A percentile compares a stretch with the other conserved stretches of the same genome.
phyloP scores from a whole-genome alignment of 2,329 filamentous ascomycete genomes.

The Fusarium papillatum region DNA sequence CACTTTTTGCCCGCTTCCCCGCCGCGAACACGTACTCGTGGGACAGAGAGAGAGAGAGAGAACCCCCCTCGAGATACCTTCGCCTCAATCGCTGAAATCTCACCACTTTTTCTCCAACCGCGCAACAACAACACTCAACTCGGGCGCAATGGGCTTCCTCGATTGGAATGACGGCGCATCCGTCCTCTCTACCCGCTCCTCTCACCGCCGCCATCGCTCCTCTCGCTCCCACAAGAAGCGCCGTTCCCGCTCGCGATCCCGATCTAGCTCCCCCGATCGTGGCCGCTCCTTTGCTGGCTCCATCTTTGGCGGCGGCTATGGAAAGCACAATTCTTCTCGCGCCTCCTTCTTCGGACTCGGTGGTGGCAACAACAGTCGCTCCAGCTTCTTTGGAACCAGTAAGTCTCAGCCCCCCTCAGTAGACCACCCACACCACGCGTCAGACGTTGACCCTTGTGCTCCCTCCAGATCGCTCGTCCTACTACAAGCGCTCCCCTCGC shows the following conservation, averaged over 20 bases:
- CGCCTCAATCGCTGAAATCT: neutral
- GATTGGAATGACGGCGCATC: constrained; percentile 50
- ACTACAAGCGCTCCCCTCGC: constrained; percentile 87
- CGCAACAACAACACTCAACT: neutral
- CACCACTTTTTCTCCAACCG: neutral
- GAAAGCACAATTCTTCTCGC: constrained; percentile 57
- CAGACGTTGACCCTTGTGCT: constrained; percentile 4
- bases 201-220: constrained; percentile 44
- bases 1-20: neutral
- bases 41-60: neutral
- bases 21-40: neutral
- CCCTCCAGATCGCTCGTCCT: constrained; percentile 65
- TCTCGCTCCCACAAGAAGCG: constrained; percentile 51
- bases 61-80: neutral
- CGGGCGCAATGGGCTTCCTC: constrained; percentile 49
- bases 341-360: constrained; percentile 63
- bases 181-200: constrained; percentile 46
- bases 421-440: neutral
- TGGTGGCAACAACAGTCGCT: constrained; percentile 55
- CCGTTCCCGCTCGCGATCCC: constrained; percentile 54
- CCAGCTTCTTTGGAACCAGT: constrained; percentile 62
- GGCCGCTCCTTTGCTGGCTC: constrained; percentile 49
- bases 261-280: constrained; percentile 51
- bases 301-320: constrained; percentile 49
- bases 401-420: constrained; percentile 28